phyloP scores from a whole-genome alignment of 306 rosid species.

The Geum urbanum region DNA sequence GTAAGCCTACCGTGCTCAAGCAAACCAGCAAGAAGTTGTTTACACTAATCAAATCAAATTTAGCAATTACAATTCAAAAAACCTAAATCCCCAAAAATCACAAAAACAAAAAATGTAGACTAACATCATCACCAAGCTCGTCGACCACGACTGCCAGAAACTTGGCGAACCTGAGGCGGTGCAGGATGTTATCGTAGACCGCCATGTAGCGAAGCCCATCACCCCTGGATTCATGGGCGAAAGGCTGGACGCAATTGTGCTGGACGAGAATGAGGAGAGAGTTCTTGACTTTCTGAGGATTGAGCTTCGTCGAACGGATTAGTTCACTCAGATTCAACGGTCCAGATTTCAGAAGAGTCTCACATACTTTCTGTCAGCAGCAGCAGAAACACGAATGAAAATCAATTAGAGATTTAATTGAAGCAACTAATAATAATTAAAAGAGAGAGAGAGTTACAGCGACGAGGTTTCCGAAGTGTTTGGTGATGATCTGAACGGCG shows the following conservation, averaged over 20 bases:
- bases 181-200: slow-evolving; percentile 66
- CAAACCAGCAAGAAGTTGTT: slow-evolving; percentile 63
- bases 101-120: slow-evolving; percentile 28
- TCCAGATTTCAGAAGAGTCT: slow-evolving; percentile 52
- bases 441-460: slow-evolving; percentile 40
- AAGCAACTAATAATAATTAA: not conserved
- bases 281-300: slow-evolving; percentile 57
- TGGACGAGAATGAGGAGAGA: slow-evolving; percentile 81
- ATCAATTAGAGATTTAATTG: too few relatives aligned
- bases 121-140: slow-evolving; percentile 54
- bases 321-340: slow-evolving; percentile 42
- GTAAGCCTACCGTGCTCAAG: slow-evolving; percentile 85
- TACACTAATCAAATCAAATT: slow-evolving; percentile 45
- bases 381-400: too few relatives aligned
- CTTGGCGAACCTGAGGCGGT: slow-evolving; percentile 75
- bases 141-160: slow-evolving; percentile 52
- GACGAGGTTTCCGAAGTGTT: slow-evolving; percentile 79
- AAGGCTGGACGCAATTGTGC: slow-evolving; percentile 80
- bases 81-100: not conserved
- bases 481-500: slow-evolving; percentile 65
- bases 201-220: slow-evolving; percentile 48
- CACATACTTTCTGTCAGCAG: slow-evolving; percentile 69
- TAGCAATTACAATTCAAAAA: slow-evolving; percentile 19
- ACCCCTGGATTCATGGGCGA: slow-evolving; percentile 33
- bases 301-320: slow-evolving; percentile 58